Evolutionary conservation across 2,329 filamentous ascomycete genomes (phyloP), one percentile per base, ranked within the genome.

Genomic region (Alternaria viburni): DNA sequence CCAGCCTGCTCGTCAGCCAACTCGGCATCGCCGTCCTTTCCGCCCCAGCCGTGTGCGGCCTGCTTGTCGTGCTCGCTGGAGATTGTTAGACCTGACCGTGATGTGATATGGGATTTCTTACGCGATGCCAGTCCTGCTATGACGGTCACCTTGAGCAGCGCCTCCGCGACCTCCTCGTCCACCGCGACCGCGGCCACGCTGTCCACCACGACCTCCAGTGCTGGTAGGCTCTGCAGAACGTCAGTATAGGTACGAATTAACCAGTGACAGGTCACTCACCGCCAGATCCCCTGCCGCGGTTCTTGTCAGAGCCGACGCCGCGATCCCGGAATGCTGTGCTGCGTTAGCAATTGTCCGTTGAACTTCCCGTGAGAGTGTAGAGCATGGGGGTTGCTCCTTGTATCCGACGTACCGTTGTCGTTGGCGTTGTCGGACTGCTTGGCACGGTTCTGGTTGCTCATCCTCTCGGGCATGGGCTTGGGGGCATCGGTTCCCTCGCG

Each of bases 1-100:
- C 91, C 96, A 74, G 91, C 93, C 83, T 93, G 89, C 87, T 98
- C 96, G 76, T 98, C 96, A 79, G 91, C 91, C 84, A 91, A 89
- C 84, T 96, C 93, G 78, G 91, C 91, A 67, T 90, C 85, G 76
- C 93, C 96, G 79, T 93, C 91, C 74, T 87, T 87, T 78, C 88
- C 90, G 75, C 95, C 96, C 93, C 95, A 98, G 75, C 92, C 91
- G 82, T 95, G 92, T 78, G 89, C 91, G 80, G 91, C 89, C 83
- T 95, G 91, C 89, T 96, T 96, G 75, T 93, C 91, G 77, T 91
- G 91, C 70, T 92, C 91, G 77, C 91, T 93, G 57, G 8, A 23
- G 6, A 15, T 21, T 36, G 66, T 78, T 60, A 79, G 71, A 57
- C 6, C 45, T 49, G 26, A 13, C 21, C 9, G 17, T 36, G 23